Base-by-base conservation (phyloP, 192 early-diverging fungal genomes). In the Blastocladiella britannica region DNA sequence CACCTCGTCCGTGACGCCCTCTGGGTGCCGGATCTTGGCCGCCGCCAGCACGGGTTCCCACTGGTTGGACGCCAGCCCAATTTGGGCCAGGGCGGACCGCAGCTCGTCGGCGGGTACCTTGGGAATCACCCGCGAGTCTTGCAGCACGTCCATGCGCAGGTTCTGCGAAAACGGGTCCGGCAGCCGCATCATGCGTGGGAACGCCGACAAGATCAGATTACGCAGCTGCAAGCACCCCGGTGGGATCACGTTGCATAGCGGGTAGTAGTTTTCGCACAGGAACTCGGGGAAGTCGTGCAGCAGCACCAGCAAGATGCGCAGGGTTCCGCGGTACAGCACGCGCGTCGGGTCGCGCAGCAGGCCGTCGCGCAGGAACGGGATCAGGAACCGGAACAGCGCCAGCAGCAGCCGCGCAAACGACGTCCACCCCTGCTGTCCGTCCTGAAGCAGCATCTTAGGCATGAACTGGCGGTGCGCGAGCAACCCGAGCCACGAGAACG, bases 211-310 rank as follows among this genome's bases (percentile, higher is more conserved):
- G 55, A 98, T 86, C 62, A 98, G 70, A 63, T 98, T 98, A 28
- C 91, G 80, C 25, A 98, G 72, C 66, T 98, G 94, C 54, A 95
- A 85, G 65, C 94, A 98, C 15, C 72, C 74, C 22, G 77, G 67
- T 2, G 94, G 94, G 51, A 98, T 89, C 20, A 87, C 82, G 69
- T 94, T 84, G 62, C 89, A 86, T 62, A 98, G 82, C 51, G 80
- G 82, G 56, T 90, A 86, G 63, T 91, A 86, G 60, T 93, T 87
- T 59, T 83, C 85, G 60, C 88, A 84, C 56, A 98, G 72, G 68
- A 95, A 98, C 69, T 98, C 94, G 18, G 94, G 94, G 65, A 89
- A 95, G 65, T 98, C 94, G 65, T 95, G 92, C 58, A 95, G 67
- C 8, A 98, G 66, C 7, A 98, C 84, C 26, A 98, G 70, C 26